Percentiles rank a stretch among this genome's conserved stretches.
phyloP scores from a whole-genome alignment of 306 rosid species.

The Cicer judaicum region DNA sequence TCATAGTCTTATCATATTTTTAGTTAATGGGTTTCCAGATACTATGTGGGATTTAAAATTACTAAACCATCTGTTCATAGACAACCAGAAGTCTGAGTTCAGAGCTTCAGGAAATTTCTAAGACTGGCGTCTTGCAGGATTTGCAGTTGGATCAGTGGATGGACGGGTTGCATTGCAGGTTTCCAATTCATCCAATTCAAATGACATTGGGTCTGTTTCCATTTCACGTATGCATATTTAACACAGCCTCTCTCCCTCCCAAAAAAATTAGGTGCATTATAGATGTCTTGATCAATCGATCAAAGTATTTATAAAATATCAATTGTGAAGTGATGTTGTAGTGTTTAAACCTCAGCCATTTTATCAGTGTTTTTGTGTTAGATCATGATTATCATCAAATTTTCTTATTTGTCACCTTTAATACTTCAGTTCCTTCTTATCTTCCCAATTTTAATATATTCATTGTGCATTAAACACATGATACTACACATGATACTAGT shows the following conservation, averaged over 20 bases:
- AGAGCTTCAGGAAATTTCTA: constrained; percentile 17
- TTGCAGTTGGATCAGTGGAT: constrained; percentile 89
- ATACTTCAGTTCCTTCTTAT: neutral
- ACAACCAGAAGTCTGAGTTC: constrained; percentile 5
- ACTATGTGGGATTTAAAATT: constrained; percentile 15
- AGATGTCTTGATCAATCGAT: neutral
- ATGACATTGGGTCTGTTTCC: constrained; percentile 66
- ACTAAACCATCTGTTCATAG: neutral
- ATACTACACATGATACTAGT: neutral
- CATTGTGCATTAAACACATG: neutral
- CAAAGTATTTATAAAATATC: neutral
- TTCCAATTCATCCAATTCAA: constrained; percentile 55
- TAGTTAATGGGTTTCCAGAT: constrained; percentile 24
- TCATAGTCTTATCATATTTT: neutral
- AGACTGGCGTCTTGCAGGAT: constrained; percentile 62
- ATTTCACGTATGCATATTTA: constrained; percentile 8
- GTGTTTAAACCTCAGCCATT: neutral
- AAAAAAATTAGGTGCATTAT: neutral
- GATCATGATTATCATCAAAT: neutral
- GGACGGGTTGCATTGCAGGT: constrained; percentile 83
- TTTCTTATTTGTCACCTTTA: neutral
- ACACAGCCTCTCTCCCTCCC: neutral
- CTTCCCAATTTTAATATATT: neutral
- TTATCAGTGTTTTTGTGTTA: neutral
- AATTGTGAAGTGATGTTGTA: neutral